A percentile compares a stretch with the other conserved stretches of the same genome.
Evolutionary conservation across 768 basidiomycete species (phyloP).

Genomic region (Russula sp.): DNA sequence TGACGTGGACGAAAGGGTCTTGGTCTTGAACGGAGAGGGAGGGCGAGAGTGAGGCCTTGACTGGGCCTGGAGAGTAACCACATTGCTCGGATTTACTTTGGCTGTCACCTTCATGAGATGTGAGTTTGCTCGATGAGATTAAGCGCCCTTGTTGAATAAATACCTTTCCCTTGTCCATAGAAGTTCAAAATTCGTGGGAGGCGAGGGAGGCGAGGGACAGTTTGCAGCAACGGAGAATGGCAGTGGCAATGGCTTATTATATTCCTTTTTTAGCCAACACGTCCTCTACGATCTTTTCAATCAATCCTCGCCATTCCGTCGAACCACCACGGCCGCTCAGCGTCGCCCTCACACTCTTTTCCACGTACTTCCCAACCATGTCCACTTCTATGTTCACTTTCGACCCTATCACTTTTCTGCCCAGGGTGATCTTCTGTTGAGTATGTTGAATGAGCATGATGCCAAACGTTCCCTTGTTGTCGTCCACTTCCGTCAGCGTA

Average conservation of each 20-base stretch:
- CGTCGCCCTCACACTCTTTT: slow-evolving; percentile 73
- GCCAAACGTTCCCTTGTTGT: slow-evolving; percentile 60
- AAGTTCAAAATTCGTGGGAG: background rate
- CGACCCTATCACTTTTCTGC: slow-evolving; percentile 67
- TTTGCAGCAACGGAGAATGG: background rate
- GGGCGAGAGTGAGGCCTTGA: slow-evolving; percentile 43
- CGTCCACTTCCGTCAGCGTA: slow-evolving; percentile 79
- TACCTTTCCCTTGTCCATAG: slow-evolving; percentile 31
- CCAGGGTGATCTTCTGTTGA: slow-evolving; percentile 81
- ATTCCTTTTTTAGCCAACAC: slow-evolving; percentile 49
- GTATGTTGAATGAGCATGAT: slow-evolving; percentile 97
- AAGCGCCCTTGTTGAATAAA: background rate
- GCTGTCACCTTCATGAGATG: slow-evolving; percentile 49
- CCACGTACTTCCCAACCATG: slow-evolving; percentile 90
- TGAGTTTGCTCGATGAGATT: background rate
- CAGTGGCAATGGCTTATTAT: slow-evolving; percentile 6
- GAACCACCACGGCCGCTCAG: slow-evolving; percentile 54
- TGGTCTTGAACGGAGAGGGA: slow-evolving; percentile 47
- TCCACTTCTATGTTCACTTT: slow-evolving; percentile 95
- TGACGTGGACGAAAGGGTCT: slow-evolving; percentile 31
- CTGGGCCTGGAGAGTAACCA: slow-evolving; percentile 31
- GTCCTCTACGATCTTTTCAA: slow-evolving; percentile 59
- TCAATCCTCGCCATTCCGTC: slow-evolving; percentile 41
- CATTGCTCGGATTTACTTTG: slow-evolving; percentile 44
- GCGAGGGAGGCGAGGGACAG: background rate